These are phyloP conservation scores for Bocquillonia castaneifolia DNA, from an alignment of 441 rosid species.

Conservation along the genomic window DNA sequence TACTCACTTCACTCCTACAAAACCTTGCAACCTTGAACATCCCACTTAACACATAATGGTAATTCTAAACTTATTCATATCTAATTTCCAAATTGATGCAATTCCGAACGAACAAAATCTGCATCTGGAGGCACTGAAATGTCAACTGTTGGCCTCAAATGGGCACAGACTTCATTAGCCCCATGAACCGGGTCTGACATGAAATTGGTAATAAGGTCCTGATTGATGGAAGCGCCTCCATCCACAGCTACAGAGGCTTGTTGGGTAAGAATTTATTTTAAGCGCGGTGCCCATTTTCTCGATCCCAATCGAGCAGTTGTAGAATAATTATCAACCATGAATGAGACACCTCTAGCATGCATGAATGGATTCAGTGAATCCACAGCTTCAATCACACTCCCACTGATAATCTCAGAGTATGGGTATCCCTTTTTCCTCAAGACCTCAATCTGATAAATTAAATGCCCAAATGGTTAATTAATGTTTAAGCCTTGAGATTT, in stretches of 20 bases:
- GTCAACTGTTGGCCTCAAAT: constrained; percentile 79
- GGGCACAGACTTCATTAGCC: constrained; percentile 83
- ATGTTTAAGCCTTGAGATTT: too few species aligned
- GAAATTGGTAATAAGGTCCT: constrained; percentile 77
- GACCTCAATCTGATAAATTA: constrained; percentile 60
- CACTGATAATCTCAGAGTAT: constrained; percentile 88
- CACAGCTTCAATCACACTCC: constrained; percentile 82
- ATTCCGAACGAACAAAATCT: constrained; percentile 87
- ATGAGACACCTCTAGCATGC: constrained; percentile 95
- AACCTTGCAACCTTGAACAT: background rate
- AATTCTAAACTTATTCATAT: background rate
- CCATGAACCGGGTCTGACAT: constrained; percentile 79
- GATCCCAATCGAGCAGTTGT: constrained; percentile 93
- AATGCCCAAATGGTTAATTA: background rate
- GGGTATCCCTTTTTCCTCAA: constrained; percentile 95
- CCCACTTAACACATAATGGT: too few species aligned
- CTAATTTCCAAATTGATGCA: constrained; percentile 63
- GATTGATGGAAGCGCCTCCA: constrained; percentile 49
- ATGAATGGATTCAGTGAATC: constrained; percentile 91
- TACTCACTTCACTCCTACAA: background rate
- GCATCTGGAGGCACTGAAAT: constrained; percentile 86
- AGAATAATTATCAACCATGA: constrained; percentile 97
- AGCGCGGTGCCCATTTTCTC: constrained; percentile 88
- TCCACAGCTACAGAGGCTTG: constrained; percentile 79
- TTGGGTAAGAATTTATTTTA: constrained; percentile 72